Conservation (phyloP, 352 stramenopile species). For the Pythium plurisporium region DNA sequence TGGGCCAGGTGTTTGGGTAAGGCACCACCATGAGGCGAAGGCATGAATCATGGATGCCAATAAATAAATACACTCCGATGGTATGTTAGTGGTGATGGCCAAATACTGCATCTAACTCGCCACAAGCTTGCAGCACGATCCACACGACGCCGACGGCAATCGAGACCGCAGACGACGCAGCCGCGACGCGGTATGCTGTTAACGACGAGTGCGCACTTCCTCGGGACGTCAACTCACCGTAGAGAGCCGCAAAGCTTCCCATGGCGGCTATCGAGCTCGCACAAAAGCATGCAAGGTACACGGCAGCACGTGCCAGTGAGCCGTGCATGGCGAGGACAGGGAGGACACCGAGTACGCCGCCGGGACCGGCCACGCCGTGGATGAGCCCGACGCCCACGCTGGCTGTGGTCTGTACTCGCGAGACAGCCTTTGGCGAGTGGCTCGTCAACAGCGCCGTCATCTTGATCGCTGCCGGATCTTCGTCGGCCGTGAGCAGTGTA, state of each 20-base stretch:
- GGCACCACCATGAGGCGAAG: too few species aligned
- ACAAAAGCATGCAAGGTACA: conserved; percentile 88
- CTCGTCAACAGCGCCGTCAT: conserved; percentile 12
- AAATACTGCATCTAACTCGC: conserved; percentile 63
- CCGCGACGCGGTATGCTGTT: too few species aligned
- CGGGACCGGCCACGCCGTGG: conserved; percentile 82
- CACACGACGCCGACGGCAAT: conserved; percentile 60
- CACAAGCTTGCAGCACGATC: conserved; percentile 61
- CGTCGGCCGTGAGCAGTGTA: conserved; percentile 26
- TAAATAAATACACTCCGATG: background rate
- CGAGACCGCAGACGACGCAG: conserved; percentile 47
- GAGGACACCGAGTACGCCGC: conserved; percentile 77
- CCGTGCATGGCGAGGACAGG: conserved; percentile 75
- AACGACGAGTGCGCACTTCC: conserved; percentile 19
- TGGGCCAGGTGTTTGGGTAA: conserved; percentile 41
- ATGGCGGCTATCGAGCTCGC: conserved; percentile 83
- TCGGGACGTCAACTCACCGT: conserved; percentile 59
- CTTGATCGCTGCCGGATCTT: conserved; percentile 9
- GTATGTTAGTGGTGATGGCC: conserved; percentile 18
- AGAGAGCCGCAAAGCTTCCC: conserved; percentile 79
- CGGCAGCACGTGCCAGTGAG: conserved; percentile 26
- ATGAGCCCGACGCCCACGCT: conserved; percentile 72
- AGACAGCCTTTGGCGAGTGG: conserved; percentile 10
- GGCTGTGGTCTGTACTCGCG: conserved; percentile 17
- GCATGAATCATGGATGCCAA: too few species aligned